Evolutionary conservation across 192 early-diverging fungal genomes (phyloP).

Genomic region (Chytriomyces sp.): DNA sequence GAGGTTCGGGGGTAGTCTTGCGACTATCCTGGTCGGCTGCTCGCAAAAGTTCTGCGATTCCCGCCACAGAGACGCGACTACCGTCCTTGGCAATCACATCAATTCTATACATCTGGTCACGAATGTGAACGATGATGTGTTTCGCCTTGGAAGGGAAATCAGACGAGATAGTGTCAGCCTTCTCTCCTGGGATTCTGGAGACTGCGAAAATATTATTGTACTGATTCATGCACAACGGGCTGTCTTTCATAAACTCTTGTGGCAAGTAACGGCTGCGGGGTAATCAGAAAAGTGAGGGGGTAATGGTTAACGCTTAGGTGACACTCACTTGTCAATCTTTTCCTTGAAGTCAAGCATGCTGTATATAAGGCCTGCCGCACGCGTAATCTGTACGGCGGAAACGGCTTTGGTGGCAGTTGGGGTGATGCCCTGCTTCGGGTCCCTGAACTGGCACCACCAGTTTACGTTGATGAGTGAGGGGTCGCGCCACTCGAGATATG

Average conservation of each 20-base stretch:
- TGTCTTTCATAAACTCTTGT: constrained; percentile 50
- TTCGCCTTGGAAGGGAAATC: constrained; percentile 71
- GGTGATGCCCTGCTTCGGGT: constrained; percentile 34
- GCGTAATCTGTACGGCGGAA: constrained; percentile 49
- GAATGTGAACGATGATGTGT: constrained; percentile 84
- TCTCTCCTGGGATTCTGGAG: constrained; percentile 69
- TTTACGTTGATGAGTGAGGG: constrained; percentile 60
- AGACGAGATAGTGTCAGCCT: constrained; percentile 70
- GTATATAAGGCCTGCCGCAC: constrained; percentile 54
- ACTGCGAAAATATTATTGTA: constrained; percentile 85
- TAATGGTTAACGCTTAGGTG: background rate
- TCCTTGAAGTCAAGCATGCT: constrained; percentile 53
- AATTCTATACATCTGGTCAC: constrained; percentile 85
- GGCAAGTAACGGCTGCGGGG: constrained; percentile 40
- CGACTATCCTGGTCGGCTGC: constrained; percentile 34
- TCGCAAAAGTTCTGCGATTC: constrained; percentile 13
- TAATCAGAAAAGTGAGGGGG: background rate
- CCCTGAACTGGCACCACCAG: constrained; percentile 56
- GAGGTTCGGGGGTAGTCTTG: constrained; percentile 45
- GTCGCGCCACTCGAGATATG: constrained; percentile 57
- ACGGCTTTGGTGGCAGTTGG: constrained; percentile 9
- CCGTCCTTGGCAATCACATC: constrained; percentile 72
- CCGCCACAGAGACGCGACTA: constrained; percentile 53
- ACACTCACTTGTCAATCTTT: constrained; percentile 38
- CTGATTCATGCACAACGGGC: constrained; percentile 95